These are phyloP conservation scores for Cladosporium oxysporum DNA, from an alignment of 2,329 filamentous ascomycete species.

Conservation along the genomic window DNA sequence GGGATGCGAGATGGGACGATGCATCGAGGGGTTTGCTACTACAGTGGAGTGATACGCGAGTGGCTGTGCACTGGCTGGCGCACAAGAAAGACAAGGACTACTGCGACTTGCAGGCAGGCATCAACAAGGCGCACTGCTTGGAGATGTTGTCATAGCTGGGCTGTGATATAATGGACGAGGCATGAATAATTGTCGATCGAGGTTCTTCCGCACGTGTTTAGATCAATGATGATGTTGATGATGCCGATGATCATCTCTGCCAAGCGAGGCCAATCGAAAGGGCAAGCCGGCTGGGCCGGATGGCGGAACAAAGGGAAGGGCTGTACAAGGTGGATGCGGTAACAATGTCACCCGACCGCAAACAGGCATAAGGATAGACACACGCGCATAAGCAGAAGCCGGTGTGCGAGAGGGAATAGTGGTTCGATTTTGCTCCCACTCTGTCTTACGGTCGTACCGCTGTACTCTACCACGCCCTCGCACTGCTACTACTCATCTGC, in stretches of 20 bases:
- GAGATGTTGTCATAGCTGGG: not conserved
- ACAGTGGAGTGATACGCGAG: not conserved
- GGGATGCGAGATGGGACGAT: not conserved
- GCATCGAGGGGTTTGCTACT: not conserved
- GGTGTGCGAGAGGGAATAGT: not conserved
- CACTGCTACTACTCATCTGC: not conserved
- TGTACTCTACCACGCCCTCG: not conserved
- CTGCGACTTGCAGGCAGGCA: not conserved
- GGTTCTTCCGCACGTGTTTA: not conserved
- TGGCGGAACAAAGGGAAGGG: not conserved
- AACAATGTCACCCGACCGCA: conserved; percentile 2
- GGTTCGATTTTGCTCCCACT: not conserved
- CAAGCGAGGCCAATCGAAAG: not conserved
- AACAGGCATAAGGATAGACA: conserved; percentile 7
- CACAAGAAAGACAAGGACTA: not conserved
- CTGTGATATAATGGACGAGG: not conserved
- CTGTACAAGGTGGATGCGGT: not conserved
- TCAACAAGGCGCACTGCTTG: not conserved
- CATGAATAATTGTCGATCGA: not conserved
- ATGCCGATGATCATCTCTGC: not conserved
- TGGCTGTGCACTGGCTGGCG: not conserved
- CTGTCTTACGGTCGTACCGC: not conserved
- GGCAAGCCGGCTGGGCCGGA: not conserved
- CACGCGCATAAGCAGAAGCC: not conserved
- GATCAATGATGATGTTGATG: not conserved